These are phyloP conservation scores for Capsaspora owczarzaki DNA, from an alignment of 78 protist species.

Conservation along the genomic window DNA sequence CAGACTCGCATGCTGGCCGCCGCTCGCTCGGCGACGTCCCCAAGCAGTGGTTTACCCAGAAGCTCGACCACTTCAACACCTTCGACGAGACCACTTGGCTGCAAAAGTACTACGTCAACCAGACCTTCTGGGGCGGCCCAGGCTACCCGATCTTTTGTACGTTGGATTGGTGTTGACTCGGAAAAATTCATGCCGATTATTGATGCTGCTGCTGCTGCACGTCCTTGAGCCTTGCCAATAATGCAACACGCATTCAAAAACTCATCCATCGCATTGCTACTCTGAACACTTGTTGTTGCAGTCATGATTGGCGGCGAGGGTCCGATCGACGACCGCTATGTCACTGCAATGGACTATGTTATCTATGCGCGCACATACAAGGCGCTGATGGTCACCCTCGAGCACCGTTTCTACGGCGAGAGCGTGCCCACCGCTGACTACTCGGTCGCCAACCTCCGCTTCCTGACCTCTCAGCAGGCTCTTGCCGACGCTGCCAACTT, in stretches of 20 bases:
- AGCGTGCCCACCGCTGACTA: conserved; percentile 10
- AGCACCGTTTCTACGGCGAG: conserved; percentile 48
- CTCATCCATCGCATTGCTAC: too few relatives aligned
- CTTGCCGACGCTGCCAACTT: conserved; percentile 24
- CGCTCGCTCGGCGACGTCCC: too few relatives aligned
- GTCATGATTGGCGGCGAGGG: conserved; percentile 3
- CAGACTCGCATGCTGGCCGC: too few relatives aligned
- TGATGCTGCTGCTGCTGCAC: too few relatives aligned
- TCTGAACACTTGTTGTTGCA: neutral
- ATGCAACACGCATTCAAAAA: too few relatives aligned
- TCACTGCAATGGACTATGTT: neutral
- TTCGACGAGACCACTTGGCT: neutral
- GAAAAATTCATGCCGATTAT: too few relatives aligned
- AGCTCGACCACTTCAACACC: neutral
- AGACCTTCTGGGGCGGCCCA: neutral
- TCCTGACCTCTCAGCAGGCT: conserved; percentile 33
- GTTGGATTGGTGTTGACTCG: too few relatives aligned
- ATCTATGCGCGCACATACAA: neutral
- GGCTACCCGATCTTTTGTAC: neutral
- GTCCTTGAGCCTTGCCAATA: too few relatives aligned
- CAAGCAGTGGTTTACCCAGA: conserved; percentile 6
- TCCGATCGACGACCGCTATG: neutral
- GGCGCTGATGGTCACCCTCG: conserved; percentile 38
- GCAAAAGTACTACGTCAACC: neutral
- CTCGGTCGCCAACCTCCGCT: conserved; percentile 22